Percentiles rank a stretch among this genome's conserved stretches.
Evolutionary conservation across 1,284 basidiomycete genomes (phyloP).

Genomic region (Ceratobasidium sp.): DNA sequence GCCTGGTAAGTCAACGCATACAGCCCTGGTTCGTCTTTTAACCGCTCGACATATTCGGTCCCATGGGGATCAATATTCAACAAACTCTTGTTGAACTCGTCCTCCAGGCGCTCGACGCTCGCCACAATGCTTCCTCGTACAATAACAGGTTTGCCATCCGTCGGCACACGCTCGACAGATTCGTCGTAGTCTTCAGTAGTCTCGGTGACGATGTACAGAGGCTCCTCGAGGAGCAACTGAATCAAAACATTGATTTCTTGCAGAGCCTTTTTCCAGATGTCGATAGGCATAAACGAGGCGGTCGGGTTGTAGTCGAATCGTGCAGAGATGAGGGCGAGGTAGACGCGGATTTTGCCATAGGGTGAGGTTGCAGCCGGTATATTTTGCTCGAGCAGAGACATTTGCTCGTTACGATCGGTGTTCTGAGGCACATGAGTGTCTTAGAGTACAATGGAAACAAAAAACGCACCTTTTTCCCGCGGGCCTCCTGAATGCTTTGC

Average conservation of each 20-base stretch:
- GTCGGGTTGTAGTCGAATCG: conserved; percentile 98
- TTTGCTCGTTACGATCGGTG: conserved; percentile 96
- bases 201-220: conserved; percentile 81
- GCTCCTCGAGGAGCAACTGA: conserved; percentile 76
- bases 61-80: conserved; percentile 99
- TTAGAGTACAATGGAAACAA: not conserved
- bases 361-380: conserved; percentile 86
- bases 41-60: conserved; percentile 95
- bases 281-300: conserved; percentile 89
- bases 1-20: conserved; percentile 94
- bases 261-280: conserved; percentile 90
- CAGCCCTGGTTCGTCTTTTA: conserved; percentile 94
- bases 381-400: conserved; percentile 89
- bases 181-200: conserved; percentile 95
- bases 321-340: conserved; percentile 92
- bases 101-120: conserved; percentile 95
- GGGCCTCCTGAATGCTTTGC: conserved; percentile 90
- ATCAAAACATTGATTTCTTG: conserved; percentile 90
- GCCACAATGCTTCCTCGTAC: conserved; percentile 94
- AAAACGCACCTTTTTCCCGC: conserved; percentile 87
- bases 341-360: conserved; percentile 94
- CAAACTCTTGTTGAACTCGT: conserved; percentile 97
- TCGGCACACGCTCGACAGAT: conserved; percentile 83
- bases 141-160: conserved; percentile 70
- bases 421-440: conserved; percentile 64